phyloP scores from a whole-genome alignment of 805 yeast species.

The Wickerhamiella qilinensis region DNA sequence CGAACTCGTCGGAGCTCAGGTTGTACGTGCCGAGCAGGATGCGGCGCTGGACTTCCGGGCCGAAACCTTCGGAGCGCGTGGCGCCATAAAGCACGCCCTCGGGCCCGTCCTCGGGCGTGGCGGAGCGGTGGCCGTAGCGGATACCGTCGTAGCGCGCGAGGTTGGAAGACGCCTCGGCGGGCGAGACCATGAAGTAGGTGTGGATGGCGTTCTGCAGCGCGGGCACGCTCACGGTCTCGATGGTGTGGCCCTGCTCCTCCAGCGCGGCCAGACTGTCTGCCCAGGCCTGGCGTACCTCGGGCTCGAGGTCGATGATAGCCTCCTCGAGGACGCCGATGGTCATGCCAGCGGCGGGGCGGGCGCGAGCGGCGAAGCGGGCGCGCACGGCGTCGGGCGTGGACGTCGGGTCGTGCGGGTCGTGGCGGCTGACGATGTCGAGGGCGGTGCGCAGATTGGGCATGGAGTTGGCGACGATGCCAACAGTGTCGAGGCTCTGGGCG shows the following conservation, averaged over 20 bases:
- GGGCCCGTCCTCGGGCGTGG: slow-evolving; percentile 15
- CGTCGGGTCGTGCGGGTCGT: slow-evolving; percentile 73
- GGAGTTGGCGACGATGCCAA: slow-evolving; percentile 56
- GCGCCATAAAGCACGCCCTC: slow-evolving; percentile 30
- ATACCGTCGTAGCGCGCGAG: slow-evolving; percentile 82
- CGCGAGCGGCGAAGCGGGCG: background rate
- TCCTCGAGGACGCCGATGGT: slow-evolving; percentile 65
- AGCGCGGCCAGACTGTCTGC: slow-evolving; percentile 29
- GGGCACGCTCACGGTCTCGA: slow-evolving; percentile 57
- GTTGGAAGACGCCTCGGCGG: slow-evolving; percentile 91
- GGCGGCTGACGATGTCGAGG: slow-evolving; percentile 37
- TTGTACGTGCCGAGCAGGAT: slow-evolving; percentile 77
- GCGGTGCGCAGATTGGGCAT: slow-evolving; percentile 31
- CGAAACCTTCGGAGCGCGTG: slow-evolving; percentile 56
- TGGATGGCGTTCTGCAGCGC: slow-evolving; percentile 51
- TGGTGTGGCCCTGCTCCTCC: slow-evolving; percentile 31
- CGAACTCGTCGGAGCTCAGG: slow-evolving; percentile 55
- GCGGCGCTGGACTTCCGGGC: slow-evolving; percentile 69
- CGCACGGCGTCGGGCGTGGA: slow-evolving; percentile 15
- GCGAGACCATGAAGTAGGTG: slow-evolving; percentile 72
- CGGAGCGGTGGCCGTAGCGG: slow-evolving; percentile 53
- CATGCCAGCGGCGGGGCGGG: slow-evolving; percentile 14
- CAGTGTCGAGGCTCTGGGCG: slow-evolving; percentile 90
- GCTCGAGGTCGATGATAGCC: slow-evolving; percentile 39
- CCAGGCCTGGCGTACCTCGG: slow-evolving; percentile 34